Evolutionary conservation across 192 early-diverging fungal genomes (phyloP).

Genomic region (Coemansia javaensis): DNA sequence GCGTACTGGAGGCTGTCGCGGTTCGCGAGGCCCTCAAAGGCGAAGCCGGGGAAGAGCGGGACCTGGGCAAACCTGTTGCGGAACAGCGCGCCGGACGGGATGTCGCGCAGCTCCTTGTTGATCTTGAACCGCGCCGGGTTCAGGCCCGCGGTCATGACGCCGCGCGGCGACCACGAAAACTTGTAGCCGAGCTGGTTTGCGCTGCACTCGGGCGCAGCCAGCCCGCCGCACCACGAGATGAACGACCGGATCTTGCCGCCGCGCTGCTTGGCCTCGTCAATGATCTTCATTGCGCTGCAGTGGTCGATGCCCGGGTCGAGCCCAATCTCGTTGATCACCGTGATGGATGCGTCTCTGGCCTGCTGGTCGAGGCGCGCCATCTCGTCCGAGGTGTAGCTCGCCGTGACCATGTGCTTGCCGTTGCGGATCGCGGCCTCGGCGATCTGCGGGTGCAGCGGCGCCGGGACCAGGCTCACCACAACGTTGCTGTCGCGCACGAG

Average conservation of each 20-base stretch:
- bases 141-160: constrained; percentile 83
- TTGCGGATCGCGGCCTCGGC: constrained; percentile 68
- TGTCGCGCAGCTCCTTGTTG: constrained; percentile 60
- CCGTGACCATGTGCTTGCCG: constrained; percentile 91
- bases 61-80: constrained; percentile 66
- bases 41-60: constrained; percentile 78
- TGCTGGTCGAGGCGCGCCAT: constrained; percentile 74
- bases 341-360: constrained; percentile 76
- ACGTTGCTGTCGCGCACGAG: constrained; percentile 75
- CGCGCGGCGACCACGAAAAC: constrained; percentile 91
- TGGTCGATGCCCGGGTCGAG: constrained; percentile 99
- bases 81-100: constrained; percentile 67
- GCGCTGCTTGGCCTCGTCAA: constrained; percentile 74
- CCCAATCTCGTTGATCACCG: constrained; percentile 96
- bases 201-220: constrained; percentile 89
- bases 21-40: constrained; percentile 92
- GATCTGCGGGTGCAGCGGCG: constrained; percentile 59
- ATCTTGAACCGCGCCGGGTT: constrained; percentile 81
- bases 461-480: constrained; percentile 87
- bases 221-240: constrained; percentile 93
- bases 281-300: constrained; percentile 91
- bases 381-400: constrained; percentile 90
- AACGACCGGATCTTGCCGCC: constrained; percentile 76
- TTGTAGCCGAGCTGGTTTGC: constrained; percentile 91
- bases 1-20: constrained; percentile 88